phyloP scores from a whole-genome alignment of 257 asterid species.

The Craterostigma plantagineum region DNA sequence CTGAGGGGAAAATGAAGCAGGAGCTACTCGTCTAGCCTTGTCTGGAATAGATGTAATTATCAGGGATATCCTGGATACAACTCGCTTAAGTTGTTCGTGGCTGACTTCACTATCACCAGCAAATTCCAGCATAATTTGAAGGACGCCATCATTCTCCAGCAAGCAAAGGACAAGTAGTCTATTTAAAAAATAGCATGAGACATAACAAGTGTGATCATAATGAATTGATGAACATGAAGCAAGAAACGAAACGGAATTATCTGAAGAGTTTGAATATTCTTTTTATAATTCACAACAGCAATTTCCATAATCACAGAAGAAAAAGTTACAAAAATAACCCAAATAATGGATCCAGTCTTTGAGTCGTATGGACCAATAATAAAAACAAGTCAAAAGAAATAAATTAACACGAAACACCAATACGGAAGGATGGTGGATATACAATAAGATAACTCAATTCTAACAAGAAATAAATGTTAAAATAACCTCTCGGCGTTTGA shows the following conservation, averaged over 20 bases:
- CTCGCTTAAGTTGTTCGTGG: conserved; percentile 37
- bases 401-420: neutral
- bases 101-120: conserved; percentile 24
- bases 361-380: too few species aligned
- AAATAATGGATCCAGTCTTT: too few species aligned
- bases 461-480: conserved; percentile 2
- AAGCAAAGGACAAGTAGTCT: conserved; percentile 69
- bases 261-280: neutral
- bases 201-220: neutral
- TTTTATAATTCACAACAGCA: too few species aligned
- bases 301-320: neutral
- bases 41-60: conserved; percentile 84
- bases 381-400: neutral
- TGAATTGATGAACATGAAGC: neutral
- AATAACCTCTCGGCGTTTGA: conserved; percentile 76
- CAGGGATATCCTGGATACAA: conserved; percentile 39
- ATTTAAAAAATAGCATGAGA: conserved; percentile 9
- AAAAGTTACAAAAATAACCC: neutral
- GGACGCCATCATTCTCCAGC: conserved; percentile 51
- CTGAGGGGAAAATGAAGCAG: conserved; percentile 61
- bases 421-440: neutral
- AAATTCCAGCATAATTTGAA: conserved; percentile 38
- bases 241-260: neutral
- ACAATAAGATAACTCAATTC: conserved; percentile 1
- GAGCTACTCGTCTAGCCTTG: conserved; percentile 64